phyloP scores from a whole-genome alignment of 306 rosid genomes.

The Cicer chorassanicum region DNA sequence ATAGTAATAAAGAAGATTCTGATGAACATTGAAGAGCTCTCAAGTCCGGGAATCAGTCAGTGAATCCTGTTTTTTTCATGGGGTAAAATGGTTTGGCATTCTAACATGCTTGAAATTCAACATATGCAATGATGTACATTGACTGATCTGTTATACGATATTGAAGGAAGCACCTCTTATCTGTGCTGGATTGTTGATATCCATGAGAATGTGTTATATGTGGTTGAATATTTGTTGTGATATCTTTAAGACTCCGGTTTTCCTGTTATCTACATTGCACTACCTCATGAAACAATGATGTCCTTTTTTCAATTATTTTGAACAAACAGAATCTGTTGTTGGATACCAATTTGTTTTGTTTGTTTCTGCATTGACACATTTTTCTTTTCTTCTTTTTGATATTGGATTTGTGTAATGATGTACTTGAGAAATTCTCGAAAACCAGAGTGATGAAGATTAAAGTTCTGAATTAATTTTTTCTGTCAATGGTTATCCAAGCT shows the following conservation, averaged over 20 bases:
- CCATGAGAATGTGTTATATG: slow-evolving; percentile 34
- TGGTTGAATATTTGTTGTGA: slow-evolving; percentile 37
- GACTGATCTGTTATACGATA: slow-evolving; percentile 41
- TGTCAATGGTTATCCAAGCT: neutral
- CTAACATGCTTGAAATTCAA: slow-evolving; percentile 46
- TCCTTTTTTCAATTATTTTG: slow-evolving; percentile 12
- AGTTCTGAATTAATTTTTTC: neutral
- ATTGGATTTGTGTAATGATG: neutral
- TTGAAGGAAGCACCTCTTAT: slow-evolving; percentile 46
- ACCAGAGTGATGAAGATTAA: neutral
- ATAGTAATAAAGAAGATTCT: slow-evolving; percentile 46
- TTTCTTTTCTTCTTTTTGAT: neutral
- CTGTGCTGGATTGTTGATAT: slow-evolving; percentile 42
- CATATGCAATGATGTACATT: slow-evolving; percentile 52
- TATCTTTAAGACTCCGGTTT: slow-evolving; percentile 32
- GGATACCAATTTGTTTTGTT: slow-evolving; percentile 20
- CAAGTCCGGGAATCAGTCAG: slow-evolving; percentile 42
- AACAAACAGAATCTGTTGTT: slow-evolving; percentile 24
- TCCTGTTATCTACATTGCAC: slow-evolving; percentile 29
- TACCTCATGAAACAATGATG: slow-evolving; percentile 25
- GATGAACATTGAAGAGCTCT: slow-evolving; percentile 53
- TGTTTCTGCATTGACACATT: neutral
- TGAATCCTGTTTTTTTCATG: slow-evolving; percentile 35
- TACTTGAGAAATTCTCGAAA: neutral
- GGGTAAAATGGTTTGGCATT: slow-evolving; percentile 43